Conservation (phyloP, 1,284 basidiomycete genomes). For the Boletus semigastroideus region DNA sequence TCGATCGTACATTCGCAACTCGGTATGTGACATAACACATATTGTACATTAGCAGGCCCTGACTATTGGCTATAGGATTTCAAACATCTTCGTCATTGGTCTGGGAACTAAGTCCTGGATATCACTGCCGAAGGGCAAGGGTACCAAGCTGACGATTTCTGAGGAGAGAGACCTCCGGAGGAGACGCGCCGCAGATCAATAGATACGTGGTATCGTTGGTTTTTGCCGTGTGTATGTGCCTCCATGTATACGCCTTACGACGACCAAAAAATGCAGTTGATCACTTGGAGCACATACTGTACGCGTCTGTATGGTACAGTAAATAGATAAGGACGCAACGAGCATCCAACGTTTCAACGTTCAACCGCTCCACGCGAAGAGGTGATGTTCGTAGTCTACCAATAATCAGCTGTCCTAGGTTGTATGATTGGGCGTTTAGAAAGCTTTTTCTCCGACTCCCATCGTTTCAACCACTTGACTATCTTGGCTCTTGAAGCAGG, state of each 20-base stretch:
- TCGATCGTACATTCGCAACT: constrained; percentile 95
- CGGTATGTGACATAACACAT: constrained; percentile 56
- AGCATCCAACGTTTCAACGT: too few relatives aligned
- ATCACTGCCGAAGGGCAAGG: constrained; percentile 98
- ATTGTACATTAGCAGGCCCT: background rate
- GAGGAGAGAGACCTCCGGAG: constrained; percentile 83
- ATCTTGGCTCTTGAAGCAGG: constrained; percentile 80
- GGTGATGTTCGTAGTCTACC: constrained; percentile 39
- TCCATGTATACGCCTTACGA: constrained; percentile 15
- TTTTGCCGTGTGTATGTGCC: constrained; percentile 29
- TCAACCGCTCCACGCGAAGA: background rate
- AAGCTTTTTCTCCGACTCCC: constrained; percentile 77
- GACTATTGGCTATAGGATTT: constrained; percentile 56
- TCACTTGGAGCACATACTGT: constrained; percentile 19
- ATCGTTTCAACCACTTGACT: constrained; percentile 82
- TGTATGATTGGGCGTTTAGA: constrained; percentile 54
- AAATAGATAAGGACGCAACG: constrained; percentile 13
- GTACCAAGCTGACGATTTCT: constrained; percentile 89
- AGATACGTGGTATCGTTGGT: constrained; percentile 27
- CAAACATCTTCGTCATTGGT: constrained; percentile 98
- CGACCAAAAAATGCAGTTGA: constrained; percentile 27
- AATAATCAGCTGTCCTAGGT: constrained; percentile 65
- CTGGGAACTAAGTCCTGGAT: constrained; percentile 95
- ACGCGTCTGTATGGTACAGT: too few relatives aligned
- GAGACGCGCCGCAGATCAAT: constrained; percentile 67